A percentile compares a stretch with the other conserved stretches of the same genome.
These are phyloP conservation scores for Mycena galericulata DNA, from an alignment of 768 basidiomycete genomes.

Conservation along the genomic window DNA sequence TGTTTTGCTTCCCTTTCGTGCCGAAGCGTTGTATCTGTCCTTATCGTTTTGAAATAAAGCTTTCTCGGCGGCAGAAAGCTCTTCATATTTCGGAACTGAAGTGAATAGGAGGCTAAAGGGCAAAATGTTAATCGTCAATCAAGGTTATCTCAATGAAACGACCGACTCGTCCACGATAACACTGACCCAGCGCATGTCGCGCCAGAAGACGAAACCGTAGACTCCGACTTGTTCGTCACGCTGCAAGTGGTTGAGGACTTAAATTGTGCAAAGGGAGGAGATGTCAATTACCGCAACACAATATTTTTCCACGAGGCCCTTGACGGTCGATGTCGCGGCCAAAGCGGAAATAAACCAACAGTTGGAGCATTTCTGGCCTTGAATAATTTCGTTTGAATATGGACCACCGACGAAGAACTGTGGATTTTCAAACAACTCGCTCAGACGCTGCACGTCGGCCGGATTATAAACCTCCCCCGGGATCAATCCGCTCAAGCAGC, in stretches of 20 bases:
- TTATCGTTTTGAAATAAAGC: conserved; percentile 49
- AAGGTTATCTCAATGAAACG: not conserved
- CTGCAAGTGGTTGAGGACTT: conserved; percentile 9
- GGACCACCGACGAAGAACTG: conserved; percentile 45
- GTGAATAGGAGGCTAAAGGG: conserved; percentile 44
- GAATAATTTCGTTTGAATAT: conserved; percentile 45
- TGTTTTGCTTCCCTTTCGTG: conserved; percentile 46
- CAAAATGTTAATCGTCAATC: not conserved
- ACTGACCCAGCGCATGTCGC: conserved; percentile 48
- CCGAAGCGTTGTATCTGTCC: conserved; percentile 44
- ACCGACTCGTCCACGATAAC: conserved; percentile 52
- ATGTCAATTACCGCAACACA: conserved; percentile 46
- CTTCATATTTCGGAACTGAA: conserved; percentile 47
- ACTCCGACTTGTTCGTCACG: conserved; percentile 48
- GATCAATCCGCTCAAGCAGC: conserved; percentile 44
- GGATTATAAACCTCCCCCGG: conserved; percentile 37
- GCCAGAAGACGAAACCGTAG: conserved; percentile 51
- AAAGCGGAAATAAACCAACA: conserved; percentile 51
- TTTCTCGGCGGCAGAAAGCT: conserved; percentile 41
- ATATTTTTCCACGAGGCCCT: conserved; percentile 47
- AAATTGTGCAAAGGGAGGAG: not conserved
- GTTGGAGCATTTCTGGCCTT: conserved; percentile 46
- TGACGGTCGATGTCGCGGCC: conserved; percentile 44
- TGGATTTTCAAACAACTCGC: conserved; percentile 49
- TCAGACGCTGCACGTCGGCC: conserved; percentile 45